Evolutionary conservation across 139 green algal species (phyloP).

Genomic region (Limnomonas spitsbergensis): DNA sequence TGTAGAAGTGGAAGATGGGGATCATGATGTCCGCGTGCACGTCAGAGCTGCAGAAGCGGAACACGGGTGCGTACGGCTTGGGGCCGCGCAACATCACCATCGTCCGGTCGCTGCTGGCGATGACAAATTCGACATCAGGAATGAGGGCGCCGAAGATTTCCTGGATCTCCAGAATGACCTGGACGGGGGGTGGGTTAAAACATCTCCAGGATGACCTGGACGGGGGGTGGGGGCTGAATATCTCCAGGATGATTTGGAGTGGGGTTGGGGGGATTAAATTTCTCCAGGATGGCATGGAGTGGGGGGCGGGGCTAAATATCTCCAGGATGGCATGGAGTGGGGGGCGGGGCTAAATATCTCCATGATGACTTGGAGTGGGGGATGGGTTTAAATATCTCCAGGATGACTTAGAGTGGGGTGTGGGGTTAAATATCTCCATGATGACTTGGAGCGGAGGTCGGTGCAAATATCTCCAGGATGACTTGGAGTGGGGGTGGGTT

Average conservation of each 20-base stretch:
- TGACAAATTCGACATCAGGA: constrained; percentile 41
- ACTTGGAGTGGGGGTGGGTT: too few species aligned
- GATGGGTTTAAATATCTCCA: too few species aligned
- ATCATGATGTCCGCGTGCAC: constrained; percentile 33
- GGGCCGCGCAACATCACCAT: constrained; percentile 23
- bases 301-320: neutral
- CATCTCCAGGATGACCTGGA: too few species aligned
- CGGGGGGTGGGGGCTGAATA: neutral
- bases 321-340: neutral
- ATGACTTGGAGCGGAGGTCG: too few species aligned
- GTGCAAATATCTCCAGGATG: too few species aligned
- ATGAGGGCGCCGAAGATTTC: constrained; percentile 32
- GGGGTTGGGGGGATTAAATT: neutral
- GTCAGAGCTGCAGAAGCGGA: constrained; percentile 25
- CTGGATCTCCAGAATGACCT: constrained; percentile 36
- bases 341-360: neutral
- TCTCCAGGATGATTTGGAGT: neutral
- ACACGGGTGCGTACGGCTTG: constrained; percentile 16
- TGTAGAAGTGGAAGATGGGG: constrained; percentile 46
- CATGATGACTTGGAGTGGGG: neutral
- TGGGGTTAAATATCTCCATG: neutral
- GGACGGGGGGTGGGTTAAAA: neutral
- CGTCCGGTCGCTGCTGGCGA: constrained; percentile 30
- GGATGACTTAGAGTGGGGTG: too few species aligned
- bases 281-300: neutral